These are phyloP conservation scores for Cladorrhinum samala DNA, from an alignment of 495 filamentous ascomycete genomes.

Conservation along the genomic window DNA sequence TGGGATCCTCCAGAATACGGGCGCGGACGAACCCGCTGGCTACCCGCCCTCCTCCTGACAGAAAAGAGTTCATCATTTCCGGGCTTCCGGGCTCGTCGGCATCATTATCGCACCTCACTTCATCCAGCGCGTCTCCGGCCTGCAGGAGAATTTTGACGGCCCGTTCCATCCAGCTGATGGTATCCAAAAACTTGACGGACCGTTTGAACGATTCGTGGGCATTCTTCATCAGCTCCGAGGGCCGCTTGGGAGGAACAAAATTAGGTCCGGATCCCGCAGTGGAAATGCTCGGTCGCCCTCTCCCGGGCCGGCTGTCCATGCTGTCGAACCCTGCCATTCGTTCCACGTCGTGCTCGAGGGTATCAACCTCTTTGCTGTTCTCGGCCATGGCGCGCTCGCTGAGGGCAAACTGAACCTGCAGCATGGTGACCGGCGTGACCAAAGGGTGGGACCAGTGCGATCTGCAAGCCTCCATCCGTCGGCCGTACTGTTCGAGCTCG, in stretches of 20 bases:
- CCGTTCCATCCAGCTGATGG: slow-evolving; percentile 32
- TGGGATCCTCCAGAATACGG: slow-evolving; percentile 12
- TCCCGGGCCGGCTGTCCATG: background rate
- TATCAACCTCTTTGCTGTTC: slow-evolving; percentile 24
- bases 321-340: slow-evolving; percentile 21
- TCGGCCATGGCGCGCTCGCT: slow-evolving; percentile 28
- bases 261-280: background rate
- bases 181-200: slow-evolving; percentile 27
- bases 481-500: slow-evolving; percentile 29
- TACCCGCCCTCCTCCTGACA: background rate
- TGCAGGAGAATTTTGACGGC: slow-evolving; percentile 26
- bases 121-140: slow-evolving; percentile 26
- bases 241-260: slow-evolving; percentile 10
- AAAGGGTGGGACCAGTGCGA: slow-evolving; percentile 30
- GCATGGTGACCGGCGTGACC: slow-evolving; percentile 24
- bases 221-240: slow-evolving; percentile 30
- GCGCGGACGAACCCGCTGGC: background rate
- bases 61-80: background rate
- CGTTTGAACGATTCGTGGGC: slow-evolving; percentile 29
- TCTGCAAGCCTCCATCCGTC: slow-evolving; percentile 28
- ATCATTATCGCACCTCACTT: slow-evolving; percentile 12
- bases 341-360: slow-evolving; percentile 26
- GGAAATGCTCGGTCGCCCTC: background rate
- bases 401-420: slow-evolving; percentile 29
- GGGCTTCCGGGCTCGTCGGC: slow-evolving; percentile 1